Conservation (phyloP, 139 green algal genomes). For the Ostreobium quekettii region DNA sequence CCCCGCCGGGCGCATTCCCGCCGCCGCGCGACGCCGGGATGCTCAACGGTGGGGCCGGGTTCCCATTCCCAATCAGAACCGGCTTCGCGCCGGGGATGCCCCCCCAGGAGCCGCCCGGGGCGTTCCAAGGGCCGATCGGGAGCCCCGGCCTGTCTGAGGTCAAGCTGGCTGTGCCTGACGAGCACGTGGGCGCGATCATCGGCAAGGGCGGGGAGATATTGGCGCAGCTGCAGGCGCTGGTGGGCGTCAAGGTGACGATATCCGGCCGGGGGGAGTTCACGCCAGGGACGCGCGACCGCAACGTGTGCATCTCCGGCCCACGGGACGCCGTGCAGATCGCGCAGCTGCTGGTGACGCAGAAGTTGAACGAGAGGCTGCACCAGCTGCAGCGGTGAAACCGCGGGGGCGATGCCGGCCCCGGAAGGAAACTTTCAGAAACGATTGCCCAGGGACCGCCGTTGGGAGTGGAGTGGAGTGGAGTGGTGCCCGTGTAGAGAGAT, state of each 20-base stretch:
- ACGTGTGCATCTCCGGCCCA: conserved; percentile 42
- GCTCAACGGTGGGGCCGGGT: not conserved
- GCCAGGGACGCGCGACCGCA: conserved; percentile 46
- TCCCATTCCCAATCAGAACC: conserved; percentile 17
- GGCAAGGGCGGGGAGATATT: conserved; percentile 57
- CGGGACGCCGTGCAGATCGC: conserved; percentile 23
- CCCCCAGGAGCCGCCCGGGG: too few species aligned
- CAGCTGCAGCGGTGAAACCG: conserved; percentile 15
- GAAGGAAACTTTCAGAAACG: too few species aligned
- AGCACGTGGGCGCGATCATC: conserved; percentile 64
- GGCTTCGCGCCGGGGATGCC: not conserved
- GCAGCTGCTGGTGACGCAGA: conserved; percentile 18
- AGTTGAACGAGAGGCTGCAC: conserved; percentile 14
- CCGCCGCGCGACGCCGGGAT: conserved; percentile 9
- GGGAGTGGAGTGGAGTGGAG: too few species aligned
- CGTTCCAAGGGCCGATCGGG: not conserved
- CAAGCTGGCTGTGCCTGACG: conserved; percentile 58
- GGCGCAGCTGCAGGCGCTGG: conserved; percentile 58
- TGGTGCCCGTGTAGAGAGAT: too few species aligned
- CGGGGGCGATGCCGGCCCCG: too few species aligned
- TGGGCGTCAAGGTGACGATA: conserved; percentile 53
- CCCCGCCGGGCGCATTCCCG: conserved; percentile 8
- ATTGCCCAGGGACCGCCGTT: too few species aligned
- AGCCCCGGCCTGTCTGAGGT: conserved; percentile 20
- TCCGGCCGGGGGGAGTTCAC: conserved; percentile 49